A percentile compares a stretch with the other conserved stretches of the same genome.
phyloP scores from a whole-genome alignment of 768 basidiomycete species.

The Neoboletus subvelutipes region DNA sequence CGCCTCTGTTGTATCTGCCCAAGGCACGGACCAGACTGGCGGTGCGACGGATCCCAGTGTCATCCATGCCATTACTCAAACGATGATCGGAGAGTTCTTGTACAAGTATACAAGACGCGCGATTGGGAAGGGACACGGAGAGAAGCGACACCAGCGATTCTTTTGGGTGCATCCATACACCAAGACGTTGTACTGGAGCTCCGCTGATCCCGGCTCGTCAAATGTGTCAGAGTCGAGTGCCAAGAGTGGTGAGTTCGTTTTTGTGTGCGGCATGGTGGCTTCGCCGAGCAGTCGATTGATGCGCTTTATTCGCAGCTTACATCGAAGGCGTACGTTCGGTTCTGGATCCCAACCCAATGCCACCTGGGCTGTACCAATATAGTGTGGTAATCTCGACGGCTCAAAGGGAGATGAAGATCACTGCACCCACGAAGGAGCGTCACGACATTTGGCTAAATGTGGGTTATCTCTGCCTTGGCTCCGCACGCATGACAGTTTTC shows the following conservation, averaged over 20 bases:
- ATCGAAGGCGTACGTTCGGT: slow-evolving; percentile 90
- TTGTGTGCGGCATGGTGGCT: slow-evolving; percentile 7
- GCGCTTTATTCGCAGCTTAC: slow-evolving; percentile 57
- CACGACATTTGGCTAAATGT: slow-evolving; percentile 98
- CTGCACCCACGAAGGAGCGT: slow-evolving; percentile 91
- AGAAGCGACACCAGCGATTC: slow-evolving; percentile 89
- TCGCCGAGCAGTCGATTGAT: slow-evolving; percentile 4
- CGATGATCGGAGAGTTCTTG: slow-evolving; percentile 99
- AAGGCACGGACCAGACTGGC: slow-evolving; percentile 24
- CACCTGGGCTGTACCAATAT: slow-evolving; percentile 89
- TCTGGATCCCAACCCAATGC: slow-evolving; percentile 95
- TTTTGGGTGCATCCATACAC: slow-evolving; percentile 99
- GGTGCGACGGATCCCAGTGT: slow-evolving; percentile 81
- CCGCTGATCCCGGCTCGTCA: slow-evolving; percentile 87
- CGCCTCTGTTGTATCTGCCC: slow-evolving; percentile 47
- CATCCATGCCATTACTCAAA: slow-evolving; percentile 98
- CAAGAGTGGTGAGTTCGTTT: slow-evolving; percentile 81
- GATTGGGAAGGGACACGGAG: slow-evolving; percentile 88
- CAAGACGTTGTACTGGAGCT: slow-evolving; percentile 96
- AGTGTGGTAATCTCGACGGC: slow-evolving; percentile 92
- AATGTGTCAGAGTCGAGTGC: slow-evolving; percentile 90
- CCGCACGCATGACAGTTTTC: slow-evolving; percentile 6
- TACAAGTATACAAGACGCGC: slow-evolving; percentile 93
- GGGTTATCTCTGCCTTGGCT: slow-evolving; percentile 30
- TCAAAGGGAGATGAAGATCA: slow-evolving; percentile 97